Conservation (phyloP, 768 basidiomycete genomes). For the Fistulinella prunicolor region DNA sequence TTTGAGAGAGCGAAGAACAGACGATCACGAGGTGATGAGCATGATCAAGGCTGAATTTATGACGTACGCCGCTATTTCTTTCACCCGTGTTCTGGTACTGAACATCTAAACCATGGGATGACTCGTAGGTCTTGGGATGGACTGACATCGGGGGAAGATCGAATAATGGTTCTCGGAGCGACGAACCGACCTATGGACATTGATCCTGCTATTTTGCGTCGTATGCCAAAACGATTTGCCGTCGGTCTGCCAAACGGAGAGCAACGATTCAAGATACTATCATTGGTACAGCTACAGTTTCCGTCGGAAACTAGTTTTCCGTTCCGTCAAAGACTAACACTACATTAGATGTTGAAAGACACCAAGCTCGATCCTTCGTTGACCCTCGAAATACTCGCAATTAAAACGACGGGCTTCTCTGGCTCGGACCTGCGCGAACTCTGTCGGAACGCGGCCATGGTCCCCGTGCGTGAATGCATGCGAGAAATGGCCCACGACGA, state of each 20-base stretch:
- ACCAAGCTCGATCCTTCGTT: slow-evolving; percentile 66
- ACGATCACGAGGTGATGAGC: slow-evolving; percentile 95
- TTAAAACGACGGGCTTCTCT: slow-evolving; percentile 68
- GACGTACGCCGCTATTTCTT: slow-evolving; percentile 55
- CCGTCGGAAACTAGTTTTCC: neutral
- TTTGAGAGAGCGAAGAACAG: slow-evolving; percentile 78
- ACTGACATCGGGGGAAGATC: slow-evolving; percentile 71
- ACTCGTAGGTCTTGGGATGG: slow-evolving; percentile 94
- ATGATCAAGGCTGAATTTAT: slow-evolving; percentile 99
- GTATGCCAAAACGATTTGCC: slow-evolving; percentile 97
- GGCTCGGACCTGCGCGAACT: slow-evolving; percentile 92
- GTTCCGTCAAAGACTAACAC: neutral
- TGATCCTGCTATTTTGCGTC: slow-evolving; percentile 79
- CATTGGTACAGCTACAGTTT: slow-evolving; percentile 53
- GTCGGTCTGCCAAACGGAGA: slow-evolving; percentile 74
- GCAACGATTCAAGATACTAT: slow-evolving; percentile 83
- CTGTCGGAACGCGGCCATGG: slow-evolving; percentile 92
- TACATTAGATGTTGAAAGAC: slow-evolving; percentile 74
- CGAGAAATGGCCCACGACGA: slow-evolving; percentile 46
- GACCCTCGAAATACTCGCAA: slow-evolving; percentile 59
- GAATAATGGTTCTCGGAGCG: slow-evolving; percentile 89
- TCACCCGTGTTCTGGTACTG: too few relatives aligned
- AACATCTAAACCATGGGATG: too few relatives aligned
- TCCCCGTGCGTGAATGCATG: slow-evolving; percentile 84
- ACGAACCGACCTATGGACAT: slow-evolving; percentile 95